phyloP scores from a whole-genome alignment of 371 early-diverging fungal species.

The Apophysomyces trapeziformis region DNA sequence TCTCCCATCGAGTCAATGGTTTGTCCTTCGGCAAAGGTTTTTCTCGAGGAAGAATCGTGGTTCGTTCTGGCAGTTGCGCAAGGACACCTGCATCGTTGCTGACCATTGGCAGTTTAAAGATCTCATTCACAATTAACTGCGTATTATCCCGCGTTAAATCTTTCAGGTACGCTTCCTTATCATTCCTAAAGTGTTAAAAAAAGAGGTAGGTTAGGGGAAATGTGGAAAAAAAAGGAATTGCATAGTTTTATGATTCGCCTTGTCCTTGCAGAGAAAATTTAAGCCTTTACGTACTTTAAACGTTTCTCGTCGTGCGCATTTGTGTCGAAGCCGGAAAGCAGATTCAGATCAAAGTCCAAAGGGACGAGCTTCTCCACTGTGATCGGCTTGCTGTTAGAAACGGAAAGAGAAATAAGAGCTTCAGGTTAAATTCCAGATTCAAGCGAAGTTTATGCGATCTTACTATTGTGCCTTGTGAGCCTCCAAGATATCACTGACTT shows the following conservation, averaged over 20 bases:
- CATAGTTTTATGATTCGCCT: no score
- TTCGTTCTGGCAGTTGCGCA: slow-evolving; percentile 79
- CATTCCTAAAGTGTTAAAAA: neutral
- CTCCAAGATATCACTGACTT: slow-evolving; percentile 71
- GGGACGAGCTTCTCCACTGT: slow-evolving; percentile 79
- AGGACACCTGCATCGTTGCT: slow-evolving; percentile 78
- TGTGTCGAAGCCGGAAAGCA: slow-evolving; percentile 79
- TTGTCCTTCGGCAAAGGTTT: slow-evolving; percentile 91
- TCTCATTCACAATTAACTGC: slow-evolving; percentile 87
- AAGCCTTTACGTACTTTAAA: slow-evolving; percentile 47
- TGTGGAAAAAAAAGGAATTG: neutral
- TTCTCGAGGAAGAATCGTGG: slow-evolving; percentile 81
- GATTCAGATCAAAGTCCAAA: slow-evolving; percentile 84
- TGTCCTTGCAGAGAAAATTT: no score
- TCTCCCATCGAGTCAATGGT: slow-evolving; percentile 97
- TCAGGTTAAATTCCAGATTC: neutral
- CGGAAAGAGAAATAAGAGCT: slow-evolving; percentile 10
- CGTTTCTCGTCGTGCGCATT: slow-evolving; percentile 75
- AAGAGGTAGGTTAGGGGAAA: neutral
- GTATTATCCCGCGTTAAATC: slow-evolving; percentile 81
- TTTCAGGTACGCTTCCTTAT: slow-evolving; percentile 67
- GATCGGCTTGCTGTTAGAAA: slow-evolving; percentile 56
- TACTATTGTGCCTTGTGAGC: slow-evolving; percentile 68
- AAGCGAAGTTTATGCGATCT: slow-evolving; percentile 9
- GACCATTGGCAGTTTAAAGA: slow-evolving; percentile 82